phyloP scores from a whole-genome alignment of 345 rosid species.

The Linum tenue region DNA sequence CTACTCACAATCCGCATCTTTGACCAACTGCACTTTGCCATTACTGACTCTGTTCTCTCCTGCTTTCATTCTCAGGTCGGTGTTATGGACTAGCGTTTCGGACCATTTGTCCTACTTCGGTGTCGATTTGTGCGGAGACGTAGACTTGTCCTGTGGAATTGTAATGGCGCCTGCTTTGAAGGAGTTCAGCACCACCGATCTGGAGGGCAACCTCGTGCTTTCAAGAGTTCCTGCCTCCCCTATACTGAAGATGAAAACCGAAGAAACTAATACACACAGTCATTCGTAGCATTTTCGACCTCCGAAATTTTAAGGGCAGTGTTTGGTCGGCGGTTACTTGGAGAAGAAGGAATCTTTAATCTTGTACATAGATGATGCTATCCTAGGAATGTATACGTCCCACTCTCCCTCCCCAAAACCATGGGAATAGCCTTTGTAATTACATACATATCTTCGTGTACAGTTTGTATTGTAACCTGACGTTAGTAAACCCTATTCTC shows the following conservation, averaged over 20 bases:
- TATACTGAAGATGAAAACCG: constrained; percentile 23
- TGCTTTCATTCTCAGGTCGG: constrained; percentile 46
- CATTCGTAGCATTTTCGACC: neutral
- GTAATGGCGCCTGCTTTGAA: constrained; percentile 41
- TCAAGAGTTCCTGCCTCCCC: constrained; percentile 30
- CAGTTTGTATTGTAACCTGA: neutral
- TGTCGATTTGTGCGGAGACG: constrained; percentile 41
- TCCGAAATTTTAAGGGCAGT: neutral
- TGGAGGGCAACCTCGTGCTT: constrained; percentile 49
- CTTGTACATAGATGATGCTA: neutral
- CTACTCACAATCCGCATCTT: no score
- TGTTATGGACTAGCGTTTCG: constrained; percentile 57
- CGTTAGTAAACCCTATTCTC: no score
- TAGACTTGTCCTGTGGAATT: constrained; percentile 57
- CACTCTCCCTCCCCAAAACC: no score
- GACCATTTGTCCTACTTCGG: constrained; percentile 77
- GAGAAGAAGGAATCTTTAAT: neutral
- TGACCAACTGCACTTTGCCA: neutral
- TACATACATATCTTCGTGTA: neutral
- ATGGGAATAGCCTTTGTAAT: no score
- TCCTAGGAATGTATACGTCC: neutral
- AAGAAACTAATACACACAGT: neutral
- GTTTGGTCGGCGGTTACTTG: neutral
- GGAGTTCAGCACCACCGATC: constrained; percentile 42
- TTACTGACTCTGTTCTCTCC: neutral